Conservation (phyloP, 345 rosid genomes). For the Limnanthes douglasii region DNA sequence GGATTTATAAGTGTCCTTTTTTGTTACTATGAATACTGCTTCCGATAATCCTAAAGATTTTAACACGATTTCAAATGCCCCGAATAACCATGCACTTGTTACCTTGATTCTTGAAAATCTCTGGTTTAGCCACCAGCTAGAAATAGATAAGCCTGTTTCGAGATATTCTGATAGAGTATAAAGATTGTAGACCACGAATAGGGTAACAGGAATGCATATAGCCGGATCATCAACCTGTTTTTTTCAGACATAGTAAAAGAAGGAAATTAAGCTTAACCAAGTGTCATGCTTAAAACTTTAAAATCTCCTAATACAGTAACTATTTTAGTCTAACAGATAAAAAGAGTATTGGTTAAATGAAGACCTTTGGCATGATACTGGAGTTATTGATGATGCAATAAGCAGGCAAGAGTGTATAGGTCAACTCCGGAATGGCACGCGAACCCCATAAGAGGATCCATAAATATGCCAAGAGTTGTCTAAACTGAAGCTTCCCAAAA, state of each 20-base stretch:
- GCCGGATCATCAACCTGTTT: neutral
- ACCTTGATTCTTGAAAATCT: constrained; percentile 6
- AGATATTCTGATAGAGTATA: neutral
- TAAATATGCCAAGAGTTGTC: constrained; percentile 22
- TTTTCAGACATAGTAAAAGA: neutral
- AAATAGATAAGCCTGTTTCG: too few species aligned
- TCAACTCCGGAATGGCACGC: constrained; percentile 30
- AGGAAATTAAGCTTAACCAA: neutral
- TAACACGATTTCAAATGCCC: constrained; percentile 12
- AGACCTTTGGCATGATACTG: neutral
- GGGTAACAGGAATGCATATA: neutral
- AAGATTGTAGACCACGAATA: neutral
- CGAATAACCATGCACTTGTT: constrained; percentile 26
- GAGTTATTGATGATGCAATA: constrained; percentile 27
- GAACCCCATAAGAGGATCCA: constrained; percentile 9
- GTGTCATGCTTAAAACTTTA: neutral
- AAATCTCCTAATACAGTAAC: neutral
- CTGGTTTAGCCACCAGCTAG: too few species aligned
- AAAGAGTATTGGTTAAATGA: neutral
- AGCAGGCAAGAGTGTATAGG: constrained; percentile 25
- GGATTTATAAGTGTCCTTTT: constrained; percentile 11
- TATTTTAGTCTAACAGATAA: constrained; percentile 9
- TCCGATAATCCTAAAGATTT: constrained; percentile 36
- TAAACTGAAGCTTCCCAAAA: constrained; percentile 15
- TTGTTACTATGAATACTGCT: constrained; percentile 32